Percentiles rank a stretch among this genome's conserved stretches.
These are phyloP conservation scores for Cicer chorassanicum DNA, from an alignment of 306 rosid species.

Conservation along the genomic window DNA sequence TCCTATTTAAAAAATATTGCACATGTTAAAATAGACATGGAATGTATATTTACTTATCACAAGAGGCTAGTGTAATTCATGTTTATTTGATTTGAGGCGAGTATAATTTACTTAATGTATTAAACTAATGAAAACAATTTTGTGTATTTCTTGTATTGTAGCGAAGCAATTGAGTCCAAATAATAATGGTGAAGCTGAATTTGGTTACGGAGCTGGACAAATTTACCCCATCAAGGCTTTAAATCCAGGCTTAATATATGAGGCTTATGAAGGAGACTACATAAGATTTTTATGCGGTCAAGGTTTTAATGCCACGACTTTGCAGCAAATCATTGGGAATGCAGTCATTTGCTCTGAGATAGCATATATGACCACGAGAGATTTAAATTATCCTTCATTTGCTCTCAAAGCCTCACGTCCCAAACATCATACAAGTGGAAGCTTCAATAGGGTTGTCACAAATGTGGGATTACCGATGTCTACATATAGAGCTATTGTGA, in stretches of 20 bases:
- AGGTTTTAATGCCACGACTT: conserved; percentile 40
- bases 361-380: not conserved
- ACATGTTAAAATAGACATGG: too few relatives aligned
- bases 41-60: too few relatives aligned
- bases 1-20: too few relatives aligned
- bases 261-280: conserved; percentile 45
- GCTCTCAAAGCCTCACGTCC: not conserved
- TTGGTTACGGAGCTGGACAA: too few relatives aligned
- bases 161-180: too few relatives aligned
- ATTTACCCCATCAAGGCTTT: conserved; percentile 18
- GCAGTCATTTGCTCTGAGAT: not conserved
- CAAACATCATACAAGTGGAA: not conserved
- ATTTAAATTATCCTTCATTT: not conserved
- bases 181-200: too few relatives aligned
- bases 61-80: too few relatives aligned
- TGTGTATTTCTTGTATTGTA: too few relatives aligned
- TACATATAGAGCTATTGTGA: not conserved
- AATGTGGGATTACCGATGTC: not conserved
- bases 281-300: conserved; percentile 53
- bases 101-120: too few relatives aligned
- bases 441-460: not conserved
- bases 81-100: too few relatives aligned
- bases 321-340: conserved; percentile 37
- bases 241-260: conserved; percentile 54
- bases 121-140: too few relatives aligned